Conservation (phyloP, 176 grass and related monocot genomes). For the Rhynchospora pubera region DNA sequence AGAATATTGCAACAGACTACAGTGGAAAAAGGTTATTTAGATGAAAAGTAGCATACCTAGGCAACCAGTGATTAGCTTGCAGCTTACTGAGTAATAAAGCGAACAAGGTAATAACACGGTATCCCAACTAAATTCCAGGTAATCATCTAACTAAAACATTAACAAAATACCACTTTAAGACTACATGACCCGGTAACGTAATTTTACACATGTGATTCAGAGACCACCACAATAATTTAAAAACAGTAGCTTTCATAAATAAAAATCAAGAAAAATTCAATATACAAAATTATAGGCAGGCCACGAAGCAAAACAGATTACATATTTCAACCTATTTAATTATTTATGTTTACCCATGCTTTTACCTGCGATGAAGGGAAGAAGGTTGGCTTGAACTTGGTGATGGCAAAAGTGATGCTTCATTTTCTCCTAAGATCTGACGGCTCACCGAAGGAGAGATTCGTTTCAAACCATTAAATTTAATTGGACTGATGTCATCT, state of each 20-base stretch:
- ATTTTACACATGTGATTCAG: background rate
- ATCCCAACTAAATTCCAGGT: background rate
- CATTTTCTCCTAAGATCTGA: slow-evolving; percentile 40
- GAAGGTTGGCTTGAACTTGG: slow-evolving; percentile 39
- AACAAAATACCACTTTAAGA: background rate
- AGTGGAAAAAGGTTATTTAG: background rate
- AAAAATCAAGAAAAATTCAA: background rate
- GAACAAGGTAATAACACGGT: background rate
- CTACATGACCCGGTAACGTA: background rate
- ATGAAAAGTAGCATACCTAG: background rate
- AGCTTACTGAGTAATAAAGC: background rate
- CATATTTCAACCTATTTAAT: background rate
- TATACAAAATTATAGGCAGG: background rate
- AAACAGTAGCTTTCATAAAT: background rate
- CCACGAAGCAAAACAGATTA: background rate
- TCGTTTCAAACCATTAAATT: slow-evolving; percentile 27
- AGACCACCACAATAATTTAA: background rate
- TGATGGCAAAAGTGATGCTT: slow-evolving; percentile 23
- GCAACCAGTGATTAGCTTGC: background rate
- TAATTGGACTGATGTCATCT: slow-evolving; percentile 29
- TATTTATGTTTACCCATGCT: background rate
- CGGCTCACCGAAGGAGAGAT: slow-evolving; percentile 31
- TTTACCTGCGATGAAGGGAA: slow-evolving; percentile 56
- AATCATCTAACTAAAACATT: background rate
- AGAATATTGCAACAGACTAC: background rate